phyloP scores from a whole-genome alignment of 352 stramenopile species.

The Thalassiosira mediterranea region DNA sequence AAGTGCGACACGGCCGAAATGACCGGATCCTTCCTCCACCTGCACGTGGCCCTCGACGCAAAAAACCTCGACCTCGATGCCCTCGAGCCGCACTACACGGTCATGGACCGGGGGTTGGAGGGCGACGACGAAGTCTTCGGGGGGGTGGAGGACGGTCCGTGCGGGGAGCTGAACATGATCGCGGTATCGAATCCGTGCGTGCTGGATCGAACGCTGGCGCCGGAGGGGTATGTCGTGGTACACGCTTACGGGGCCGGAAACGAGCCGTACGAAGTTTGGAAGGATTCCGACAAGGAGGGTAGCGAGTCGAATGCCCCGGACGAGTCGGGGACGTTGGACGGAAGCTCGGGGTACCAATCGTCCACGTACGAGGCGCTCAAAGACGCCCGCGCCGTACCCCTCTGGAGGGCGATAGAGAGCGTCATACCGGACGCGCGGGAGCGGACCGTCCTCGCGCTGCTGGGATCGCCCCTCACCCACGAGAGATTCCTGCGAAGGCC shows the following conservation, averaged over 20 bases:
- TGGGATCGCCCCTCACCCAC: slow-evolving; percentile 86
- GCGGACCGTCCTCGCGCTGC: slow-evolving; percentile 78
- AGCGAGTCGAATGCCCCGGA: no score
- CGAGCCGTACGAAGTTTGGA: slow-evolving; percentile 85
- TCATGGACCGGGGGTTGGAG: slow-evolving; percentile 77
- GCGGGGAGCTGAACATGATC: slow-evolving; percentile 84
- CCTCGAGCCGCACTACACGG: slow-evolving; percentile 82
- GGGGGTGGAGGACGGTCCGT: slow-evolving; percentile 61
- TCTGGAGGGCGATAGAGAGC: slow-evolving; percentile 83
- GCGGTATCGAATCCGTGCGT: slow-evolving; percentile 86
- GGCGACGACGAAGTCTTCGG: slow-evolving; percentile 44
- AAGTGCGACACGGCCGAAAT: slow-evolving; percentile 74
- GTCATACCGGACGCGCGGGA: slow-evolving; percentile 85
- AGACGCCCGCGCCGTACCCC: slow-evolving; percentile 71
- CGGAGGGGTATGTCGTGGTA: slow-evolving; percentile 84
- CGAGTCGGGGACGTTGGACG: slow-evolving; percentile 14
- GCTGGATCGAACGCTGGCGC: slow-evolving; percentile 79
- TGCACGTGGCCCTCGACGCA: slow-evolving; percentile 85
- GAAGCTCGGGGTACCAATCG: slow-evolving; percentile 38
- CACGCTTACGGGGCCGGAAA: slow-evolving; percentile 86
- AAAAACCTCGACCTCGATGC: slow-evolving; percentile 69
- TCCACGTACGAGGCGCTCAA: slow-evolving; percentile 80
- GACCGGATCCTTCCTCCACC: slow-evolving; percentile 87
- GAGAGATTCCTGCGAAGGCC: slow-evolving; percentile 83
- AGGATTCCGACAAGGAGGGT: slow-evolving; percentile 25